Conservation (phyloP, 371 early-diverging fungal species). For the Dichotomocladium elegans region DNA sequence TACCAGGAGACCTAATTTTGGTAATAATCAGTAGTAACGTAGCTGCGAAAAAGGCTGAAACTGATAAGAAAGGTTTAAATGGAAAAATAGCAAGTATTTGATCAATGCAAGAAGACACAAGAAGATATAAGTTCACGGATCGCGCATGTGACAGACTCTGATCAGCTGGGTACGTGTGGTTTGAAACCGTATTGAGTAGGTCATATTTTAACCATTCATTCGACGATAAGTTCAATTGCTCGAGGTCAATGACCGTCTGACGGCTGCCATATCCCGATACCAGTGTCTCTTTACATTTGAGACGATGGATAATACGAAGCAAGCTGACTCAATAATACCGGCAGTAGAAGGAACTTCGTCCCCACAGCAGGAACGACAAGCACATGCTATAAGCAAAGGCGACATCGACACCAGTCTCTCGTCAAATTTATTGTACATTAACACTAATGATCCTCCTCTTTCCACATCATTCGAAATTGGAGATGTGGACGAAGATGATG, state of each 20-base stretch:
- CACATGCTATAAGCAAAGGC: not conserved
- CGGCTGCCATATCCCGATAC: constrained; percentile 17
- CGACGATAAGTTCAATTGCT: constrained; percentile 31
- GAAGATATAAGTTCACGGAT: constrained; percentile 24
- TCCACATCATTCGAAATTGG: constrained; percentile 46
- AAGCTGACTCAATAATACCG: not conserved
- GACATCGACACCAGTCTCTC: not conserved
- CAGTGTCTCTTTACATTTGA: constrained; percentile 9
- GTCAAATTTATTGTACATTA: constrained; percentile 4
- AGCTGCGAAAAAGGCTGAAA: too few species aligned
- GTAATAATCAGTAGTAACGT: too few species aligned
- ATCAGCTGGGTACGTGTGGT: constrained; percentile 35
- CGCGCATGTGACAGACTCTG: constrained; percentile 26
- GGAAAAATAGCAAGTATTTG: constrained; percentile 43
- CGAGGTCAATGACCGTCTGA: constrained; percentile 35
- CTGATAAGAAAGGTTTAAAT: too few species aligned
- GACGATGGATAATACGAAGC: not conserved
- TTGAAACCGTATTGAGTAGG: not conserved
- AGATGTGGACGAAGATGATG: constrained; percentile 48
- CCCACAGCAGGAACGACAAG: constrained; percentile 1
- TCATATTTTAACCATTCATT: not conserved
- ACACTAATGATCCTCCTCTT: constrained; percentile 8
- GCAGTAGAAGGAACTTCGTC: not conserved
- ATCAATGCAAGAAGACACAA: constrained; percentile 31
- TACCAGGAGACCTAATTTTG: constrained; percentile 15